Evolutionary conservation across 73 alveolate species (phyloP).

Genomic region (Effrenium voratum): DNA sequence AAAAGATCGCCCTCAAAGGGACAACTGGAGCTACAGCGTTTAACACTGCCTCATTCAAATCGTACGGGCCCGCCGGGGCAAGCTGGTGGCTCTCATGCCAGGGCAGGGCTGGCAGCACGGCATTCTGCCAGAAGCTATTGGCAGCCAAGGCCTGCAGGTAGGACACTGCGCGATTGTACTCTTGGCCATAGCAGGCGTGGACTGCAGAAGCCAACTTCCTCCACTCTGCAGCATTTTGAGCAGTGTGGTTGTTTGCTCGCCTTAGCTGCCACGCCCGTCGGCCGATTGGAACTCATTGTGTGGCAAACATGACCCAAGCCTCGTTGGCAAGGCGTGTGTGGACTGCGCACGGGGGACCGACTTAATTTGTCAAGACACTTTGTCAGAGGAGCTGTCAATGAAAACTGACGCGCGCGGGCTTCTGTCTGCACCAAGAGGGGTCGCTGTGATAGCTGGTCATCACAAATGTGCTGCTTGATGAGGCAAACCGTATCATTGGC

Average conservation of each 20-base stretch:
- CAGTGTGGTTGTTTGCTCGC: conserved; percentile 27
- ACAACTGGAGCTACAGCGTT: conserved; percentile 5
- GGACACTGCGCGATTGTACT: background rate
- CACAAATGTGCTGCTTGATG: background rate
- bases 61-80: background rate
- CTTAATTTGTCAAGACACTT: background rate
- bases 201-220: background rate
- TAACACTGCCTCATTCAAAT: background rate
- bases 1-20: background rate
- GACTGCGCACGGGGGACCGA: background rate
- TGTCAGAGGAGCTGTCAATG: background rate
- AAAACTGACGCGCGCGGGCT: background rate
- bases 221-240: background rate
- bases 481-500: background rate
- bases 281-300: background rate
- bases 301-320: too few relatives aligned
- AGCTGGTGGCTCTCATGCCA: background rate
- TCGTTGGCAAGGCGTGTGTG: background rate
- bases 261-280: background rate
- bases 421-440: conserved; percentile 12
- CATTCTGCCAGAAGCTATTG: background rate
- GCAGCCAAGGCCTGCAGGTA: background rate
- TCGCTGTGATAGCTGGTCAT: background rate
- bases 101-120: background rate
- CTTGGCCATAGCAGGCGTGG: background rate